phyloP scores from a whole-genome alignment of 2,329 filamentous ascomycete species.

The Fusarium guadeloupense region DNA sequence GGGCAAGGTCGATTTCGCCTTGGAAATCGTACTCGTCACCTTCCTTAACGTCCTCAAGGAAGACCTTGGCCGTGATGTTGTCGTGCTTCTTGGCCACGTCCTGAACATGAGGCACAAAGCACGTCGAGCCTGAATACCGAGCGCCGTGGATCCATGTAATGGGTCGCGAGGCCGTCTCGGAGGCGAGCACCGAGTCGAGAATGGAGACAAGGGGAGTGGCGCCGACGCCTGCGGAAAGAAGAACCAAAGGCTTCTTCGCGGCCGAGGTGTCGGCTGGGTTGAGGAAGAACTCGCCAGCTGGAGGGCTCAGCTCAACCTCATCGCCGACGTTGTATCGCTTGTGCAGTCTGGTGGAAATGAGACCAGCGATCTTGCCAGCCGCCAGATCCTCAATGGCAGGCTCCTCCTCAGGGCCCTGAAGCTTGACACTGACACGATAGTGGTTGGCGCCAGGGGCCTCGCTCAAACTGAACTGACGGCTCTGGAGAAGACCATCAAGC shows the following conservation, averaged over 20 bases:
- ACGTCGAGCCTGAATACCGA: slow-evolving; percentile 58
- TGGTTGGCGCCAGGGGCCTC: slow-evolving; percentile 65
- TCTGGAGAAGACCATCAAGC: slow-evolving; percentile 69
- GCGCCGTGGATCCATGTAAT: slow-evolving; percentile 73
- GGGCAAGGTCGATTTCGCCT: slow-evolving; percentile 67
- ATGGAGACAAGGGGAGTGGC: slow-evolving; percentile 74
- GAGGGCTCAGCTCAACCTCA: slow-evolving; percentile 63
- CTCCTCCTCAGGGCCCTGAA: slow-evolving; percentile 56
- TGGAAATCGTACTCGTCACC: slow-evolving; percentile 68
- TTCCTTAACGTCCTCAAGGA: slow-evolving; percentile 61
- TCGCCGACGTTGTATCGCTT: slow-evolving; percentile 59
- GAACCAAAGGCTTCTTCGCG: slow-evolving; percentile 64
- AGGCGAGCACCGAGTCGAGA: slow-evolving; percentile 61
- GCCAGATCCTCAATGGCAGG: slow-evolving; percentile 46
- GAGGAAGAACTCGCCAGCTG: slow-evolving; percentile 70
- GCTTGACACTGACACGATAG: slow-evolving; percentile 81
- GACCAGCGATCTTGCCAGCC: slow-evolving; percentile 52
- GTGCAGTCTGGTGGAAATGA: slow-evolving; percentile 65
- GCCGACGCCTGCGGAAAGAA: slow-evolving; percentile 75
- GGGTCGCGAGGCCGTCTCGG: slow-evolving; percentile 49
- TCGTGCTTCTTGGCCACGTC: slow-evolving; percentile 50
- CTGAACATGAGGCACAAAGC: slow-evolving; percentile 65
- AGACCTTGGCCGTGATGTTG: slow-evolving; percentile 58
- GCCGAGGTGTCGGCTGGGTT: slow-evolving; percentile 55
- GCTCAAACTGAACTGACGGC: slow-evolving; percentile 79